Evolutionary conservation across 192 early-diverging fungal genomes (phyloP), one percentile per base, ranked within the genome.

Genomic region (Gonapodya prolifera): DNA sequence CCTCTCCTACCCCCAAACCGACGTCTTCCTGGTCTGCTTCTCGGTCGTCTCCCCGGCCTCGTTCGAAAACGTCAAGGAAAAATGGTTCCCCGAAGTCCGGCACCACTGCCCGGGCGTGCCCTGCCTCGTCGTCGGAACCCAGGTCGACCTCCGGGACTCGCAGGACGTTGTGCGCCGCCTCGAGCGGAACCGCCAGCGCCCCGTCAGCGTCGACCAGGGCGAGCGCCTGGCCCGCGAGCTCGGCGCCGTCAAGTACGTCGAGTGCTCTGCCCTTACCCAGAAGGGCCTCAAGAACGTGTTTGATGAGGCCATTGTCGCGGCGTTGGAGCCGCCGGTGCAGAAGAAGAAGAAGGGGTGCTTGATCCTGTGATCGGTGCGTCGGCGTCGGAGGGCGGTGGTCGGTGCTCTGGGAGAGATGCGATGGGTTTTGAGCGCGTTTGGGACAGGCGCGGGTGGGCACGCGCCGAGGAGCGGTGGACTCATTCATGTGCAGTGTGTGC

Each of bases 261-360:
- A 97, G 82, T 97, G 95, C 81, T 93, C 91, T 36, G 95, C 95
- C 34, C 83, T 95, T 81, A 96, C 94, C 77, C 95, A 96, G 80
- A 91, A 90, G 81, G 95, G 96, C 1, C 84, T 98, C 76, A 98
- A 98, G 86, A 96, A 96, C 80, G 95, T 95, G 61, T 99, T 92
- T 86, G 92, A 99, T 81, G 96, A 99, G 85, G 96, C 96, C 18
- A 97, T 99, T 80, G 94, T 97, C 23, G 97, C 96, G 30, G 97
- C 95, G 29, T 82, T 99, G 70, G 94, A 96, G 80, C 95, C 95
- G 28, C 95, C 95, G 30, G 8, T 61, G 69, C n/a, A 34, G 32
- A 81, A 79, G 74, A 93, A 90, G 83, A 90, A 89, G 78, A 87
- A 87, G 82, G 93, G 92, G 88, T 96, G 94, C 84, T 79, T 88